These are phyloP conservation scores for Erysimum cheiranthoides DNA, from an alignment of 345 rosid genomes.

Conservation along the genomic window DNA sequence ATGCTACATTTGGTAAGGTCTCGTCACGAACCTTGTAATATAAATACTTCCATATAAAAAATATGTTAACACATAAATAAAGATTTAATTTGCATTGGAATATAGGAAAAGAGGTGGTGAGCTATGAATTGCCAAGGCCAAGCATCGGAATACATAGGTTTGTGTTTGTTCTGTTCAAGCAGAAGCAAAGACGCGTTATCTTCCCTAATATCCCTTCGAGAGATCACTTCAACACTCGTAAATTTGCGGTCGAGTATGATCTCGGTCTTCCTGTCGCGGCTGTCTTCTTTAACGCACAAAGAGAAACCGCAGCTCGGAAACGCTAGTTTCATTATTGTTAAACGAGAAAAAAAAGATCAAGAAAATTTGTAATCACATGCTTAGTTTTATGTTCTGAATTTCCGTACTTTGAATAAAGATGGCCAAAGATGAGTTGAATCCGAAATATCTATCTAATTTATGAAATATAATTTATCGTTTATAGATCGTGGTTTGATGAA, in stretches of 20 bases:
- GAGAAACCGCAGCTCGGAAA: slow-evolving; percentile 71
- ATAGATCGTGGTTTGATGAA: not conserved
- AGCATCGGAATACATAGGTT: slow-evolving; percentile 70
- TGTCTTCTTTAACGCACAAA: slow-evolving; percentile 73
- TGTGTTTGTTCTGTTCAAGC: slow-evolving; percentile 68
- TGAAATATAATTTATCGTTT: not conserved
- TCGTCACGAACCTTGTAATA: not conserved
- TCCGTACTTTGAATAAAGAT: slow-evolving; percentile 25
- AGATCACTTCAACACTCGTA: slow-evolving; percentile 61
- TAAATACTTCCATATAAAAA: not conserved
- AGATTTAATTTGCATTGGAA: not conserved
- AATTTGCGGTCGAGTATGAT: slow-evolving; percentile 57
- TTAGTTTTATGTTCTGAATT: slow-evolving; percentile 20
- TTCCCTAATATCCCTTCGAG: slow-evolving; percentile 52
- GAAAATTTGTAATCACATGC: slow-evolving; percentile 27
- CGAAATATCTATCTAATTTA: not conserved
- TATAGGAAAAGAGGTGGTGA: slow-evolving; percentile 65
- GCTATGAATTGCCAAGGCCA: slow-evolving; percentile 69
- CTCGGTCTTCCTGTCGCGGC: slow-evolving; percentile 79
- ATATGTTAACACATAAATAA: not conserved
- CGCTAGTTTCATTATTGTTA: slow-evolving; percentile 46
- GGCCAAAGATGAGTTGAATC: not conserved
- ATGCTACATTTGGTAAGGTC: slow-evolving; percentile 67
- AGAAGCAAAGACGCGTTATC: slow-evolving; percentile 54
- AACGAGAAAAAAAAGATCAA: not conserved